A percentile compares a stretch with the other conserved stretches of the same genome.
Evolutionary conservation across 2,329 filamentous ascomycete species (phyloP).

Genomic region (Colletotrichum filicis): DNA sequence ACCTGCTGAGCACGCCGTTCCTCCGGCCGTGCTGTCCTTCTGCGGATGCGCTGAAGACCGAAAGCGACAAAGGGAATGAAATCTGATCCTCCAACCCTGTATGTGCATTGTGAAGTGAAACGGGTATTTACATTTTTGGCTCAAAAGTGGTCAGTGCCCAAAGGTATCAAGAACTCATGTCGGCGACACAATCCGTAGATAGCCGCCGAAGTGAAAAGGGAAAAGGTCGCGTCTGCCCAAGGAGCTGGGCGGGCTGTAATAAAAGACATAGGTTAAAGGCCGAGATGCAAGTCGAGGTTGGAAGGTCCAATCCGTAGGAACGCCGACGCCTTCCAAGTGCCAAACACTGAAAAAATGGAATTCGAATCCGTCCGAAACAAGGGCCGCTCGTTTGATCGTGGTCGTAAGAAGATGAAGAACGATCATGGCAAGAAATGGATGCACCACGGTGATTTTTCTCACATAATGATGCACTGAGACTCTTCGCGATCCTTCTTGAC

Average conservation of each 20-base stretch:
- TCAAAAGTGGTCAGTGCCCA: slow-evolving; percentile 23
- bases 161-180: slow-evolving; percentile 32
- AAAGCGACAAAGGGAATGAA: slow-evolving; percentile 14
- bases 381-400: slow-evolving; percentile 22
- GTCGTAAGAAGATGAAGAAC: background rate
- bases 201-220: background rate
- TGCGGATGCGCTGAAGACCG: slow-evolving; percentile 10
- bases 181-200: slow-evolving; percentile 18
- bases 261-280: slow-evolving; percentile 25
- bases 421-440: background rate
- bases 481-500: slow-evolving; percentile 74
- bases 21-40: slow-evolving; percentile 9
- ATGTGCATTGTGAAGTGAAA: slow-evolving; percentile 25
- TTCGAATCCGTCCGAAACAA: slow-evolving; percentile 24
- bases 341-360: slow-evolving; percentile 16
- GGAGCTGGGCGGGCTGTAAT: slow-evolving; percentile 26
- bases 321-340: slow-evolving; percentile 34
- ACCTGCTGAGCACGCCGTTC: slow-evolving; percentile 9
- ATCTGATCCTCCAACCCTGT: slow-evolving; percentile 1
- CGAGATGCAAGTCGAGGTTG: slow-evolving; percentile 12
- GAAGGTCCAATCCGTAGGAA: slow-evolving; percentile 28
- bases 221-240: slow-evolving; percentile 21
- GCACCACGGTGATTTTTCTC: slow-evolving; percentile 33
- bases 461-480: slow-evolving; percentile 72
- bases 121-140: slow-evolving; percentile 31